Evolutionary conservation across 306 rosid genomes (phyloP), one percentile per base, ranked within the genome.

Genomic region (Bauhinia variegata): DNA sequence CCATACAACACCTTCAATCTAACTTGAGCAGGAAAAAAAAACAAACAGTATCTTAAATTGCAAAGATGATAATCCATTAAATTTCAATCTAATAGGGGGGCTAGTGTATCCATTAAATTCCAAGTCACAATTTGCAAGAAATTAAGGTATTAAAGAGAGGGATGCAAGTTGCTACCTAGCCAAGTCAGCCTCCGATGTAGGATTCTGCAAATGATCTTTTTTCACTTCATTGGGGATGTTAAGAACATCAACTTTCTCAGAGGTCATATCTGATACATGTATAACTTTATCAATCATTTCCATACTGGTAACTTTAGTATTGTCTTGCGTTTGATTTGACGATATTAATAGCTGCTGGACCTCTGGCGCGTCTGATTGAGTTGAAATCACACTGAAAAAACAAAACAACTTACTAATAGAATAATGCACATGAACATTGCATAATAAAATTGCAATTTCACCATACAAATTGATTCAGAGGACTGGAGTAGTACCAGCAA

Each of bases 221-320:
- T 65, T 39, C 54, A 67, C 76, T 49, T 56, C 68, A 72, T 30
- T 75, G 58, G 66, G 72, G 50, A 19, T 54, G 46, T 19, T 17
- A 38, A 34, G 52, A 54, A 43, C 54, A 46, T 18, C 34, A 43
- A 51, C 39, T 34, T 34, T 34, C 39, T 34, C 39, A 34, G 7
- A 34, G 7, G 39, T 10, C 50, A 44, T 10, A 5, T 34, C 39
- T 34, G 39, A 34, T 34, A 88, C 80, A 61, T 79, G 79, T 32
- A 85, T 79, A 44, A 86, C 78, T 77, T 87, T 88, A 70, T 90
- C 96, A 47, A 87, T 75, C 64, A 82, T 59, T 59, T 84, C 70
- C 17, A 79, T 80, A 39, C 61, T 63, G 58, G 87, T 70, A 76
- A 84, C 91, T 65, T 76, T 81, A 58, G 73, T 61, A 34, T 64